phyloP scores from a whole-genome alignment of 139 green algal species.

The Chlamydomonas applanata region DNA sequence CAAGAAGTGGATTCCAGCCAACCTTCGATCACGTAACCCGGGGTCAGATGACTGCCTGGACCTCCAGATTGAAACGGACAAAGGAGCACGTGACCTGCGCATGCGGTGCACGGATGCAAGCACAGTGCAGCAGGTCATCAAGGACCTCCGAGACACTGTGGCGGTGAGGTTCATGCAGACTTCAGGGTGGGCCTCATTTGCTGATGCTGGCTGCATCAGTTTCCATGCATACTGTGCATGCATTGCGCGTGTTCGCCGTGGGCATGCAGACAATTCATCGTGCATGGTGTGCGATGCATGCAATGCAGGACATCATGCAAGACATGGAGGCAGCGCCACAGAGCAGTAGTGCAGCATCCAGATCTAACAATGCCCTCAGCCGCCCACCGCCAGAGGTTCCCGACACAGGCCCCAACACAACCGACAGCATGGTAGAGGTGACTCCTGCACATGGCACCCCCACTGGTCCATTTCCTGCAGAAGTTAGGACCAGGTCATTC shows the following conservation, averaged over 20 bases:
- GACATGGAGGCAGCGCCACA: constrained; percentile 16
- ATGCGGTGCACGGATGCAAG: constrained; percentile 40
- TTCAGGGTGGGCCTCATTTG: not conserved
- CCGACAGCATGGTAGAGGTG: constrained; percentile 7
- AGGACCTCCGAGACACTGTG: constrained; percentile 42
- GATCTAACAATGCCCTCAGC: not conserved
- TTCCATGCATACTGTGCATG: too few relatives aligned
- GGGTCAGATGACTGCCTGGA: constrained; percentile 55
- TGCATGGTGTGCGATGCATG: too few relatives aligned
- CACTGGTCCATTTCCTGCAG: too few relatives aligned
- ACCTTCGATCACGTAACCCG: constrained; percentile 49
- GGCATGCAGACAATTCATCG: not conserved
- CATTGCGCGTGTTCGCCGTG: not conserved
- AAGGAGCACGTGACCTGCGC: constrained; percentile 55
- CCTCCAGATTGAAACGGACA: constrained; percentile 53
- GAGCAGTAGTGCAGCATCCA: not conserved
- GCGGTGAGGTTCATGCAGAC: constrained; percentile 26
- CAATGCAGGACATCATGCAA: constrained; percentile 3
- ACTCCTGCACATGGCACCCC: too few relatives aligned
- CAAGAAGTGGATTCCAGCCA: constrained; percentile 64
- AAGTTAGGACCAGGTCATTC: too few relatives aligned
- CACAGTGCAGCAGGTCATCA: constrained; percentile 41
- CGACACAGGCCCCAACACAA: not conserved
- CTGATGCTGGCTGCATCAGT: not conserved
- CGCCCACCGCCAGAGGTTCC: not conserved